Conservation (phyloP, 305 asterid species). For the Plantago coronopus region DNA sequence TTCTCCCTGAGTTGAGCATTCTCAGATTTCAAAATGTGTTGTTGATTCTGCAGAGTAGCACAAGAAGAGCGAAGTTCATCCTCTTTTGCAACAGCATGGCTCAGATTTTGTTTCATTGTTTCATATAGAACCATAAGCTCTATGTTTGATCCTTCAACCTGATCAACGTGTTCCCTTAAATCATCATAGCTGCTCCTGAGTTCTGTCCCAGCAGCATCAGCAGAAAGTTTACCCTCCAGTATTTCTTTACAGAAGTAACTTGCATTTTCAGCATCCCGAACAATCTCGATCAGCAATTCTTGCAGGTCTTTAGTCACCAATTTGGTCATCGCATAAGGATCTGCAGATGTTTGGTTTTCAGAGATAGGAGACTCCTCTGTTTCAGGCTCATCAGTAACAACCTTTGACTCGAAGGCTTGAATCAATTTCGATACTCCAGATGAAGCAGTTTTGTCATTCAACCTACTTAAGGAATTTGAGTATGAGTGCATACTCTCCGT, state of each 20-base stretch:
- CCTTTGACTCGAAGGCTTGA: conserved; percentile 77
- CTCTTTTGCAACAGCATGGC: conserved; percentile 41
- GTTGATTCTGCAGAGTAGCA: conserved; percentile 55
- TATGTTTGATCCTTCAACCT: conserved; percentile 58
- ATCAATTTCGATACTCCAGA: conserved; percentile 80
- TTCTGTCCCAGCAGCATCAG: conserved; percentile 38
- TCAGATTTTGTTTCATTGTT: conserved; percentile 43
- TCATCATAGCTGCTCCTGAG: conserved; percentile 35
- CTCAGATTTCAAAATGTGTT: conserved; percentile 46
- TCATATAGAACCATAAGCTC: conserved; percentile 75
- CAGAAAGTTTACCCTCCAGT: conserved; percentile 37
- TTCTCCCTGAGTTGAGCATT: conserved; percentile 50
- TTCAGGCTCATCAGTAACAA: conserved; percentile 48
- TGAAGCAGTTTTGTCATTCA: conserved; percentile 37
- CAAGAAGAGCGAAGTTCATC: conserved; percentile 46
- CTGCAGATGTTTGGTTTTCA: conserved; percentile 41
- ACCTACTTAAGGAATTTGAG: conserved; percentile 43
- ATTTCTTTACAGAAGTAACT: conserved; percentile 41
- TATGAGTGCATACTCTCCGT: conserved; percentile 52
- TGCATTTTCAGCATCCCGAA: conserved; percentile 48
- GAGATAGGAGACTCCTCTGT: conserved; percentile 32
- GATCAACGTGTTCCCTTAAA: conserved; percentile 46
- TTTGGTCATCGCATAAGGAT: conserved; percentile 42
- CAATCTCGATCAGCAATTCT: conserved; percentile 44
- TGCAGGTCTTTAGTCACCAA: conserved; percentile 37